phyloP scores from a whole-genome alignment of 495 filamentous ascomycete species.

The Xylaria intraflava region DNA sequence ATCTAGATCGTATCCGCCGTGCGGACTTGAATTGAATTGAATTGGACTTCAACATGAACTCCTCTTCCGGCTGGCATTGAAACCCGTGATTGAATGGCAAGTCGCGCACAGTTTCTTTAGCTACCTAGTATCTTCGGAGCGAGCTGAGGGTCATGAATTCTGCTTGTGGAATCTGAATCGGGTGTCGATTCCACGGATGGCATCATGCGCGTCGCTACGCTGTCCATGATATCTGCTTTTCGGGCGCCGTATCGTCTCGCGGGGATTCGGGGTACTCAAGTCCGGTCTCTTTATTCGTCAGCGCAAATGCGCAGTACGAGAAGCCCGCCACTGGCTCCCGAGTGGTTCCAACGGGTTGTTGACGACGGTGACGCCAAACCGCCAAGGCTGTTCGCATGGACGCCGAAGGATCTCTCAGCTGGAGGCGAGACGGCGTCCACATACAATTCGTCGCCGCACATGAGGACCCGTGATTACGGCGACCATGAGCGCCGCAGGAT shows the following conservation, averaged over 20 bases:
- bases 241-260: not conserved
- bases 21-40: too few species aligned
- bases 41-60: too few species aligned
- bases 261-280: not conserved
- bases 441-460: not conserved
- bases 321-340: not conserved
- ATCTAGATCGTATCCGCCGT: too few species aligned
- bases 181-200: not conserved
- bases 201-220: constrained; percentile 1
- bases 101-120: too few species aligned
- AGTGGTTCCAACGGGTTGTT: constrained; percentile 18
- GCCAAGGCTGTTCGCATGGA: constrained; percentile 31
- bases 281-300: not conserved
- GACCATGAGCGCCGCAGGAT: constrained; percentile 18
- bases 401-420: constrained; percentile 16
- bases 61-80: too few species aligned
- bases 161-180: not conserved
- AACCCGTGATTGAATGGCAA: too few species aligned
- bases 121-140: not conserved
- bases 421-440: not conserved
- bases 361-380: constrained; percentile 16
- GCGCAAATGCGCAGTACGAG: not conserved
- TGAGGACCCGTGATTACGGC: not conserved
- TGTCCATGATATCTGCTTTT: not conserved
- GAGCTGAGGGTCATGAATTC: not conserved